These are phyloP conservation scores for Wickerhamomyces sp. DNA, from an alignment of 1,139 yeast species.

Conservation along the genomic window DNA sequence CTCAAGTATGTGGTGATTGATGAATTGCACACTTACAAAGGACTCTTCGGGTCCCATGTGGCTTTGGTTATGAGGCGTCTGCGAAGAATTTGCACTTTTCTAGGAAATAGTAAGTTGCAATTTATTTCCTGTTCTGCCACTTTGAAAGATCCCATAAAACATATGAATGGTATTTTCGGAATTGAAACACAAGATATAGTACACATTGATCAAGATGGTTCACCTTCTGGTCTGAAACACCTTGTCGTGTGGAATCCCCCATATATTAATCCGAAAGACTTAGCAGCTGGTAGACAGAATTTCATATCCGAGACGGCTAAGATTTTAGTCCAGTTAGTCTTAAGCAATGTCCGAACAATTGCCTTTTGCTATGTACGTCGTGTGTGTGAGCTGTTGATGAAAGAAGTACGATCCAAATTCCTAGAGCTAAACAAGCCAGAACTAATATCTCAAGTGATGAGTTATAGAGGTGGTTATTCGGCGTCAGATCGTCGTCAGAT, in stretches of 20 bases:
- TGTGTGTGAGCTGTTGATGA: slow-evolving; percentile 83
- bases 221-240: slow-evolving; percentile 77
- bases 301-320: slow-evolving; percentile 75
- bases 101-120: slow-evolving; percentile 48
- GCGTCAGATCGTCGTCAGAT: slow-evolving; percentile 79
- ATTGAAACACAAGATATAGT: slow-evolving; percentile 41
- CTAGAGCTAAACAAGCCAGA: slow-evolving; percentile 38
- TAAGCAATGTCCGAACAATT: slow-evolving; percentile 68
- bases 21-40: slow-evolving; percentile 85
- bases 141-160: slow-evolving; percentile 62
- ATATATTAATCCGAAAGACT: slow-evolving; percentile 53
- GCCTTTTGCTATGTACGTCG: slow-evolving; percentile 86
- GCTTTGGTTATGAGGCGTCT: slow-evolving; percentile 79
- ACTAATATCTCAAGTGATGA: slow-evolving; percentile 69
- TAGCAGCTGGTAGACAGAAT: slow-evolving; percentile 56
- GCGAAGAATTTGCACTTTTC: slow-evolving; percentile 50
- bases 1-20: slow-evolving; percentile 79
- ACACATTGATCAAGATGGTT: slow-evolving; percentile 73
- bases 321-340: slow-evolving; percentile 59
- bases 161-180: slow-evolving; percentile 73
- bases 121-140: slow-evolving; percentile 95
- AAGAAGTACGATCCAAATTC: slow-evolving; percentile 60
- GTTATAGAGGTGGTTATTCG: slow-evolving; percentile 94
- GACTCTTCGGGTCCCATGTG: slow-evolving; percentile 90
- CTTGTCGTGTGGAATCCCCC: slow-evolving; percentile 85